Evolutionary conservation across 345 rosid species (phyloP).

Genomic region (Linum trigynum): DNA sequence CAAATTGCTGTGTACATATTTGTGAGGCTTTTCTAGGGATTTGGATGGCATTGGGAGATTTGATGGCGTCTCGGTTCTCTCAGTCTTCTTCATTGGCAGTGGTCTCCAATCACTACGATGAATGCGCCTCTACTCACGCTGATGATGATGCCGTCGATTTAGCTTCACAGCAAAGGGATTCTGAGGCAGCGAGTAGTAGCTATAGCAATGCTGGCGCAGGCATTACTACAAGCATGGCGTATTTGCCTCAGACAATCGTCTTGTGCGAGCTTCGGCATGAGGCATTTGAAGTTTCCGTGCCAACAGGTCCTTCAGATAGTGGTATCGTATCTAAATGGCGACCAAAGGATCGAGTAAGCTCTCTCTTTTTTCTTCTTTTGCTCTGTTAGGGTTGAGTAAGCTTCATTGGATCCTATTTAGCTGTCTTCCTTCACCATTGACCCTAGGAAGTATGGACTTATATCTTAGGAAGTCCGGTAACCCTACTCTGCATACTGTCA

Average conservation of each 20-base stretch:
- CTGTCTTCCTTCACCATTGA: not conserved
- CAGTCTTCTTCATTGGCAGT: slow-evolving; percentile 49
- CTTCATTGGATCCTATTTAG: no score
- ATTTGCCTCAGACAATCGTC: slow-evolving; percentile 74
- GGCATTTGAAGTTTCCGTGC: slow-evolving; percentile 64
- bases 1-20: not conserved
- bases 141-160: slow-evolving; percentile 33
- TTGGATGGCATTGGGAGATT: slow-evolving; percentile 98
- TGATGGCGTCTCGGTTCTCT: slow-evolving; percentile 91
- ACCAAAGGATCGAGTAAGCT: slow-evolving; percentile 81
- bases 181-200: slow-evolving; percentile 57
- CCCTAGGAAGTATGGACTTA: not conserved
- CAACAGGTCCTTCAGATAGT: slow-evolving; percentile 63
- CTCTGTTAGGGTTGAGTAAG: not conserved
- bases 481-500: no score
- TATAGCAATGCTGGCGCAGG: slow-evolving; percentile 35
- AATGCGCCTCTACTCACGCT: slow-evolving; percentile 37
- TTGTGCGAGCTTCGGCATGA: slow-evolving; percentile 89
- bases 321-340: slow-evolving; percentile 81
- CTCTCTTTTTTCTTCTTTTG: not conserved
- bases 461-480: no score
- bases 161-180: slow-evolving; percentile 51
- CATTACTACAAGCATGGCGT: slow-evolving; percentile 58
- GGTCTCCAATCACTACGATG: slow-evolving; percentile 56
- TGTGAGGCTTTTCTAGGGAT: slow-evolving; percentile 24